Conservation (phyloP, 2,329 filamentous ascomycete genomes). For the Clonostachys byssicola region DNA sequence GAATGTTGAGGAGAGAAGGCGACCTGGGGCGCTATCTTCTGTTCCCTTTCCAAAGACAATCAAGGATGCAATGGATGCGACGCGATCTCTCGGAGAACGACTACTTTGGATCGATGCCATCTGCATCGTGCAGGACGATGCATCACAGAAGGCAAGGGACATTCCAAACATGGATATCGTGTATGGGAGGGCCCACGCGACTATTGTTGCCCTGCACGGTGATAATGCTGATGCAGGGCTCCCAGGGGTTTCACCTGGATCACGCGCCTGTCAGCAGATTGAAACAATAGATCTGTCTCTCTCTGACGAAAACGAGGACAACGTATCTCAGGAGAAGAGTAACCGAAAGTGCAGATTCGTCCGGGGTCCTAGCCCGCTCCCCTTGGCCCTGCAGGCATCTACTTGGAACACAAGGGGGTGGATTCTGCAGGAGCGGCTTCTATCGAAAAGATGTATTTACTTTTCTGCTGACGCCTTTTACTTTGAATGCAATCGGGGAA, state of each 20-base stretch:
- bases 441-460: neutral
- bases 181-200: conserved; percentile 2
- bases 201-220: neutral
- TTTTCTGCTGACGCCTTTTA: neutral
- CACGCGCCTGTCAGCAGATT: neutral
- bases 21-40: neutral
- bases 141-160: conserved; percentile 2
- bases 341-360: neutral
- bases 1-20: neutral
- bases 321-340: neutral
- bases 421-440: neutral
- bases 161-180: conserved; percentile 6
- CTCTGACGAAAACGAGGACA: neutral
- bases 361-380: neutral
- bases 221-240: neutral
- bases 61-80: conserved; percentile 1
- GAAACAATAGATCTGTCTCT: neutral
- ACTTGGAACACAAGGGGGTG: neutral
- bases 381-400: neutral
- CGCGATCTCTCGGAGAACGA: neutral
- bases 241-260: neutral
- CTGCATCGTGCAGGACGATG: conserved; percentile 6
- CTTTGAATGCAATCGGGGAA: neutral
- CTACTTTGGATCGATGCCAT: conserved; percentile 7
- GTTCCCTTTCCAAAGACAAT: conserved; percentile 1